Base-by-base conservation (phyloP, 2,329 filamentous ascomycete genomes). In the Neonectria ditissima region DNA sequence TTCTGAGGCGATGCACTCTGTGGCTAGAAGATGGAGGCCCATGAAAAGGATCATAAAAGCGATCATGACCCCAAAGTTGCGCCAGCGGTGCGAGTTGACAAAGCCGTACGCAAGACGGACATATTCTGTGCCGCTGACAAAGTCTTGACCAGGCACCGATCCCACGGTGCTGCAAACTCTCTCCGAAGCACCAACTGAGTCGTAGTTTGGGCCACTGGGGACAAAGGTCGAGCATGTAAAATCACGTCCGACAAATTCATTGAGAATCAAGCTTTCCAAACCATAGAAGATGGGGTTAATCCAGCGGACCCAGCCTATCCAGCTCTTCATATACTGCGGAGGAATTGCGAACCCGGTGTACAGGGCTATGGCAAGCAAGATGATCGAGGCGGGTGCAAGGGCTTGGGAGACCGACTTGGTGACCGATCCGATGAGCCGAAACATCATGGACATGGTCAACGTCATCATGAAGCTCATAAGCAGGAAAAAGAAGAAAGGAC, bases 381-480 rank as follows among this genome's bases (percentile, higher is more conserved):
- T 65, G n/a, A 74, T 37, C 8, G 70, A 66, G 0, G 70, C 65
- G 0, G 72, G 69, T 1, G 68, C 72, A n/a, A 73, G 13, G 1
- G 72, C 72, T 18, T 73, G 72, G 0, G 63, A 59, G 9, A 73
- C 44, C 1, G 69, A 67, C 22, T 68, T 71, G 4, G 71, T 72
- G 1, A 59, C 51, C 0, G 69, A 70, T 3, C 69, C 70, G 4
- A 76, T 69, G 18, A 72, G 71, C 11, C 75, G 70, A 75, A 91
- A 91, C 62, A 91, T 45, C 82, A 89, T 89, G 20, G 86, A 89
- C 88, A 91, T 90, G 59, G 83, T 83, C 62, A 91, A 73, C 0
- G 86, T 89, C 8, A 84, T 81, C 22, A 82, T 74, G 70, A 90
- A 81, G 11, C 80, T 79, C 39, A 84, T 74, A 0, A 84, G 67